Percentiles rank a stretch among this genome's conserved stretches.
These are phyloP conservation scores for Biscogniauxia marginata DNA, from an alignment of 2,329 filamentous ascomycete species.

Conservation along the genomic window DNA sequence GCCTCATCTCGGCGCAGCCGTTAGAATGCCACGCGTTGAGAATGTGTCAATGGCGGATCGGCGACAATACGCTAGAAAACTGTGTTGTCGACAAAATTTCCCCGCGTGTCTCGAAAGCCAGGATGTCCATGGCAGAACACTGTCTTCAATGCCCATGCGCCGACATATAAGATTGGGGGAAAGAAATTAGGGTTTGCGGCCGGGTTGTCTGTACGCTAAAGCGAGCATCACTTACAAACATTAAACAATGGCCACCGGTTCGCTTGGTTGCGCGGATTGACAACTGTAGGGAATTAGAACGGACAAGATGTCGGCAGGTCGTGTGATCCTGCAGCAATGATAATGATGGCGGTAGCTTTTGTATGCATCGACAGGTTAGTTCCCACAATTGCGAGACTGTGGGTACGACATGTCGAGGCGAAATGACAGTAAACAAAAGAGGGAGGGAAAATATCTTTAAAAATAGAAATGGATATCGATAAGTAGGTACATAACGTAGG, in stretches of 20 bases:
- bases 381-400: constrained; percentile 9
- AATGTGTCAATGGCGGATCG: constrained; percentile 16
- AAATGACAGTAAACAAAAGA: constrained; percentile 9
- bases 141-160: constrained; percentile 9
- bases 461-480: constrained; percentile 32
- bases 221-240: neutral
- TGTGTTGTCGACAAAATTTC: constrained; percentile 11
- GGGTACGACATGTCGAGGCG: constrained; percentile 12
- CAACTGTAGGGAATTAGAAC: neutral
- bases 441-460: constrained; percentile 24
- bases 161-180: constrained; percentile 1
- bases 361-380: constrained; percentile 13
- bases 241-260: neutral
- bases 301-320: neutral
- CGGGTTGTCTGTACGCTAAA: neutral
- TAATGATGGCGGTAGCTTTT: constrained; percentile 7
- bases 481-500: constrained; percentile 18
- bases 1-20: constrained; percentile 23
- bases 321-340: constrained; percentile 4
- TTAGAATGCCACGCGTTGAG: constrained; percentile 21
- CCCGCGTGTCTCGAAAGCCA: constrained; percentile 16
- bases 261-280: neutral
- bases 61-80: constrained; percentile 13
- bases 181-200: neutral
- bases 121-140: constrained; percentile 9